Evolutionary conservation across 768 basidiomycete species (phyloP).

Genomic region (Lentinula aciculospora): DNA sequence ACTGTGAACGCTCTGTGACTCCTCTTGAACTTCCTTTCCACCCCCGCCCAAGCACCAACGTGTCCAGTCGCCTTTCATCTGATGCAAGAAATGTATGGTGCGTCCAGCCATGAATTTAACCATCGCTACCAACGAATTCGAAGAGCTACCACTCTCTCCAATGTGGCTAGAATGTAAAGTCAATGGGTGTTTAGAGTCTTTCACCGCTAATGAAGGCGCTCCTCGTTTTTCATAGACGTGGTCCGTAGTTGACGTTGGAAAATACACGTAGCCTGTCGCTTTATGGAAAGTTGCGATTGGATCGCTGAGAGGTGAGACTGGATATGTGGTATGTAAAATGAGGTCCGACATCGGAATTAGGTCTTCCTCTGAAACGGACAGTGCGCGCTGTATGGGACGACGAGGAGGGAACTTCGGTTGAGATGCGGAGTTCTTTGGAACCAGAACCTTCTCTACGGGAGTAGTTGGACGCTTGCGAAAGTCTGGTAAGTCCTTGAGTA

Average conservation of each 20-base stretch:
- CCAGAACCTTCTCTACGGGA: too few species aligned
- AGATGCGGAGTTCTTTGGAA: not conserved
- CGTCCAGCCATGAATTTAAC: not conserved
- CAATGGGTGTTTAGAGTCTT: not conserved
- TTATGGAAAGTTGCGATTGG: not conserved
- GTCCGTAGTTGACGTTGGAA: not conserved
- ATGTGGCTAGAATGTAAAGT: not conserved
- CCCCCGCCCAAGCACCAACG: not conserved
- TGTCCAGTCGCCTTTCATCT: not conserved
- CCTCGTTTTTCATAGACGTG: not conserved
- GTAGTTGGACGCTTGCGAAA: too few species aligned
- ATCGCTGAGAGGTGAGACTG: not conserved
- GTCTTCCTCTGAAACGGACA: not conserved
- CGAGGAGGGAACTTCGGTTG: not conserved
- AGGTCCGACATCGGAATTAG: not conserved
- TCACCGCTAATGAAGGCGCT: not conserved
- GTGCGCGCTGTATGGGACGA: not conserved
- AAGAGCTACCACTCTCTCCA: not conserved
- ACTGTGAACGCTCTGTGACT: not conserved
- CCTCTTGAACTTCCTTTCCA: not conserved
- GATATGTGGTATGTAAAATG: not conserved
- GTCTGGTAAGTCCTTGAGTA: too few species aligned
- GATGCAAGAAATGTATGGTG: not conserved
- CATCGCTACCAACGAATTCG: not conserved
- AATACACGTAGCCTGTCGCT: not conserved